Percentiles rank a stretch among this genome's conserved stretches.
phyloP scores from a whole-genome alignment of 225 moss, liverwort and hornwort species.

The Sphagnum contortum region DNA sequence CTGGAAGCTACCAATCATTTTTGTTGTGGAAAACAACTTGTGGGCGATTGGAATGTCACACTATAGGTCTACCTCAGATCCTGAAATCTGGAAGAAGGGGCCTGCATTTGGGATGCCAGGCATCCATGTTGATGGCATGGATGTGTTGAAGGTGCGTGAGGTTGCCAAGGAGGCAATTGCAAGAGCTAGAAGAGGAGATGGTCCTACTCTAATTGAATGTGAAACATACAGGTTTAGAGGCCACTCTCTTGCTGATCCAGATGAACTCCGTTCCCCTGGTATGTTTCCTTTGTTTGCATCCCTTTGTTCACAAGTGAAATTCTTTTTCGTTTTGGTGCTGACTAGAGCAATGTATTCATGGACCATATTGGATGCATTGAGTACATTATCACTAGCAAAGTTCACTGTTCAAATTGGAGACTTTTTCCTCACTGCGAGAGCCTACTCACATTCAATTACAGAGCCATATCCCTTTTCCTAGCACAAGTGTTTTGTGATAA shows the following conservation, averaged over 20 bases:
- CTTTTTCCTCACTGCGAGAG: too few species aligned
- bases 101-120: constrained; percentile 94
- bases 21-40: constrained; percentile 92
- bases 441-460: too few species aligned
- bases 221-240: constrained; percentile 95
- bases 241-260: constrained; percentile 93
- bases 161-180: constrained; percentile 87
- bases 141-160: constrained; percentile 89
- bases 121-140: constrained; percentile 89
- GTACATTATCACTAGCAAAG: too few species aligned
- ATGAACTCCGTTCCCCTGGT: constrained; percentile 94
- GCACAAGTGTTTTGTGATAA: too few species aligned
- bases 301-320: too few species aligned
- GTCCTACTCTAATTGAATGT: constrained; percentile 88
- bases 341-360: too few species aligned
- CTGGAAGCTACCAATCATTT: constrained; percentile 83
- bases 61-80: constrained; percentile 74
- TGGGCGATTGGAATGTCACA: constrained; percentile 99
- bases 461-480: too few species aligned
- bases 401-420: too few species aligned
- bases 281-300: constrained; percentile 1
- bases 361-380: too few species aligned
- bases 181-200: constrained; percentile 85
- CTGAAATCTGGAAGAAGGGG: constrained; percentile 85
- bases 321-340: too few species aligned